phyloP scores from a whole-genome alignment of 176 grass and related monocot genomes.

The Typha latifolia region DNA sequence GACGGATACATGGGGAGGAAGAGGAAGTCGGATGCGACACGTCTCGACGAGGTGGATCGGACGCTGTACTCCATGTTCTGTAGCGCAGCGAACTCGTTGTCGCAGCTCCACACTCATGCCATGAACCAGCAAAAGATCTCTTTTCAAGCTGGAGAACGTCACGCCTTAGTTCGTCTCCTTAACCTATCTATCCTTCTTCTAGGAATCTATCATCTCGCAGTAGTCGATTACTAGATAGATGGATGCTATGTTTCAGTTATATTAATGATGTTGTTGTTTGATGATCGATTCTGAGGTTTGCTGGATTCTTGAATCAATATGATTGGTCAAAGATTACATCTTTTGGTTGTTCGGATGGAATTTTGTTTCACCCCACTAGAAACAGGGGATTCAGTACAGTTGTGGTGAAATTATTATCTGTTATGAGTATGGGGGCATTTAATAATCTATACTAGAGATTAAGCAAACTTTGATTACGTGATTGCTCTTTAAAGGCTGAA shows the following conservation, averaged over 20 bases:
- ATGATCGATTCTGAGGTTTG: background rate
- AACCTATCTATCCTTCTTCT: background rate
- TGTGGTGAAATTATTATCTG: too few relatives aligned
- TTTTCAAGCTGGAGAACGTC: constrained; percentile 59
- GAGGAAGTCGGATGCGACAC: constrained; percentile 56
- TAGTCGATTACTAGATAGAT: background rate
- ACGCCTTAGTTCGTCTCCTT: constrained; percentile 40
- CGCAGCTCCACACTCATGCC: constrained; percentile 57
- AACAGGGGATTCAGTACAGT: too few relatives aligned
- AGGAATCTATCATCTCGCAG: background rate
- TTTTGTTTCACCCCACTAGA: too few relatives aligned
- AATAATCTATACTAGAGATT: too few relatives aligned
- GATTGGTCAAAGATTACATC: too few relatives aligned
- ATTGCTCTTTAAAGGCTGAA: too few relatives aligned
- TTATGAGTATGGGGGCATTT: too few relatives aligned
- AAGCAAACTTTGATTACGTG: too few relatives aligned
- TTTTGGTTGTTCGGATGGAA: too few relatives aligned
- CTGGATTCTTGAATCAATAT: too few relatives aligned
- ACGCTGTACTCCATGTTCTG: constrained; percentile 58
- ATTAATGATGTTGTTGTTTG: background rate
- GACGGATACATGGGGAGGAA: constrained; percentile 38
- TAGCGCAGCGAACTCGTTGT: constrained; percentile 58
- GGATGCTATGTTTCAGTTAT: background rate
- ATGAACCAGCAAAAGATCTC: constrained; percentile 62
- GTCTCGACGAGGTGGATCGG: constrained; percentile 68